A percentile compares a stretch with the other conserved stretches of the same genome.
phyloP scores from a whole-genome alignment of 139 green algal genomes.

The Astrephomene gubernaculifera region DNA sequence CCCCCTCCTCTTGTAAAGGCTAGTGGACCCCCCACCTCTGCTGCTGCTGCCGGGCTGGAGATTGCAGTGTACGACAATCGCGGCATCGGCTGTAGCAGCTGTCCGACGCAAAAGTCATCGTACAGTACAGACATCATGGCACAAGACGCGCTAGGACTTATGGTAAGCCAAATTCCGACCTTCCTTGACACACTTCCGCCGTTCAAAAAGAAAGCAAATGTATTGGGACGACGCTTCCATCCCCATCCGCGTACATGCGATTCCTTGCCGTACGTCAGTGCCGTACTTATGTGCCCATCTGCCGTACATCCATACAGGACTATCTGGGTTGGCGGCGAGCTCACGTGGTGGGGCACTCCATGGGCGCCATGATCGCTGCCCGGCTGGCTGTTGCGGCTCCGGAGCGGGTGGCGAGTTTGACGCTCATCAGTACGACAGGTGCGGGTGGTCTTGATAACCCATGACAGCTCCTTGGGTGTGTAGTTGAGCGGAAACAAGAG shows the following conservation, averaged over 20 bases:
- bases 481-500: too few species aligned
- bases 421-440: too few species aligned
- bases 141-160: conserved; percentile 46
- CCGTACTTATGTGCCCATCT: not conserved
- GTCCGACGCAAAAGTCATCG: not conserved
- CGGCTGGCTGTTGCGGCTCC: conserved; percentile 56
- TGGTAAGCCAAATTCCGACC: conserved; percentile 32
- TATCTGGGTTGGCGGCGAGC: conserved; percentile 60
- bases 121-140: conserved; percentile 75
- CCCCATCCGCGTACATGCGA: not conserved
- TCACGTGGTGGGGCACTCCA: conserved; percentile 75
- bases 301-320: conserved; percentile 55
- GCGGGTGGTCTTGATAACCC: too few species aligned
- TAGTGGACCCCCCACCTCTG: not conserved
- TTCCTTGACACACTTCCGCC: not conserved
- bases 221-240: not conserved
- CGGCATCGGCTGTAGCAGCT: conserved; percentile 66
- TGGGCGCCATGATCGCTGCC: conserved; percentile 75
- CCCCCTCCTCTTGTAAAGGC: too few species aligned
- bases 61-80: conserved; percentile 70
- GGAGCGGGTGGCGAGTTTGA: conserved; percentile 35
- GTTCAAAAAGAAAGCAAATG: not conserved
- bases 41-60: conserved; percentile 18
- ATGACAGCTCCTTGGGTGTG: too few species aligned
- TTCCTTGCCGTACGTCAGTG: not conserved